Evolutionary conservation across 345 rosid genomes (phyloP).

Genomic region (Gossypium arboreum): DNA sequence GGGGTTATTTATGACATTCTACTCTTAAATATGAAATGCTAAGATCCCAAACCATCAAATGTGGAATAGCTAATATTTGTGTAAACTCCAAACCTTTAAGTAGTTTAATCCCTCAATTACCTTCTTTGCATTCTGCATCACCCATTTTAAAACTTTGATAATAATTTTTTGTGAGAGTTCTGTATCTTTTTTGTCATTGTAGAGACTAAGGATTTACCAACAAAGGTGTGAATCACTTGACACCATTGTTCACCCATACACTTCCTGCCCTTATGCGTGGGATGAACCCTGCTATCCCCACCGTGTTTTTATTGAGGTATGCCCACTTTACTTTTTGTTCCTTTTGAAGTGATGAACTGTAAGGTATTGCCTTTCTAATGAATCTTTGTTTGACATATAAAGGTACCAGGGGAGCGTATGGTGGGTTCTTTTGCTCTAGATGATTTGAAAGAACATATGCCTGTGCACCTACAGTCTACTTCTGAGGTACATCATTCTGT

Average conservation of each 20-base stretch:
- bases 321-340: slow-evolving; percentile 11
- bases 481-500: slow-evolving; percentile 51
- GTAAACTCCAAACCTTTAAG: background rate
- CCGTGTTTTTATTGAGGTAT: slow-evolving; percentile 83
- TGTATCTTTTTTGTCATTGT: slow-evolving; percentile 11
- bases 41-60: background rate
- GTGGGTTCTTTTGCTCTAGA: slow-evolving; percentile 79
- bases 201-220: slow-evolving; percentile 84
- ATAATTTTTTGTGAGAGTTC: background rate
- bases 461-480: slow-evolving; percentile 63
- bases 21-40: background rate
- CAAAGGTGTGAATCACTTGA: slow-evolving; percentile 87
- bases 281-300: slow-evolving; percentile 94
- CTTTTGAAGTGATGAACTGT: background rate
- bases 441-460: slow-evolving; percentile 55
- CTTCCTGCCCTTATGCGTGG: slow-evolving; percentile 91
- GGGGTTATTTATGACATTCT: background rate
- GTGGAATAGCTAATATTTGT: background rate
- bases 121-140: background rate
- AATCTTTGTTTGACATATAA: slow-evolving; percentile 20
- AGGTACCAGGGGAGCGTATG: slow-evolving; percentile 90
- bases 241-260: slow-evolving; percentile 67
- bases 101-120: slow-evolving; percentile 2
- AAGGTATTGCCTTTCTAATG: background rate
- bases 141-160: background rate